phyloP scores from a whole-genome alignment of 441 rosid species.

The Viola pubescens region DNA sequence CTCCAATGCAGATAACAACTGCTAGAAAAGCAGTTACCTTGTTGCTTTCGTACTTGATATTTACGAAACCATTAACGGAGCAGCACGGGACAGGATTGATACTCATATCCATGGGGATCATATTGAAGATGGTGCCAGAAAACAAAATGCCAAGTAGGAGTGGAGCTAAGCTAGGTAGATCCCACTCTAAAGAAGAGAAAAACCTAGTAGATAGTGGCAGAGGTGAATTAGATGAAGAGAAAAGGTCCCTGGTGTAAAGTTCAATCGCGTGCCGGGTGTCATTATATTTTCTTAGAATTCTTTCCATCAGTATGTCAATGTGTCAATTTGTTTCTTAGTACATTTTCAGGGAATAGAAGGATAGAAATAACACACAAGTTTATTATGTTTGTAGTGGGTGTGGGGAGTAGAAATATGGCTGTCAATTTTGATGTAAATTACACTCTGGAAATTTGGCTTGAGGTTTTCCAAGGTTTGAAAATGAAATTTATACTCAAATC shows the following conservation, averaged over 20 bases:
- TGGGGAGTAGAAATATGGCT: too few species aligned
- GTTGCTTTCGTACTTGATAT: constrained; percentile 65
- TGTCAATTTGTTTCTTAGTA: too few species aligned
- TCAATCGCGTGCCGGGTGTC: too few species aligned
- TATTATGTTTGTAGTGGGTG: too few species aligned
- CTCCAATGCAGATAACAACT: constrained; percentile 52
- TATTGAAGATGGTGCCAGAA: constrained; percentile 72
- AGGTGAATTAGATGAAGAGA: constrained; percentile 41
- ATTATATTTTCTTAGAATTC: too few species aligned
- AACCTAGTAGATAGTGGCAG: constrained; percentile 4
- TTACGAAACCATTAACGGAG: constrained; percentile 80
- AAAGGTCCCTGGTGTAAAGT: constrained; percentile 37
- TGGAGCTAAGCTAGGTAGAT: constrained; percentile 23
- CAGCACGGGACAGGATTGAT: constrained; percentile 67
- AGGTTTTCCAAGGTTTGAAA: too few species aligned
- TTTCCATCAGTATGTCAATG: too few species aligned
- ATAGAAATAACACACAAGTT: too few species aligned
- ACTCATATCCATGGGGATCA: constrained; percentile 65
- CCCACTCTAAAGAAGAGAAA: constrained; percentile 21
- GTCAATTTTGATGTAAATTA: too few species aligned
- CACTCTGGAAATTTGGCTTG: too few species aligned
- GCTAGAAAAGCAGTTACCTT: constrained; percentile 78
- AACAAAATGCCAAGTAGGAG: constrained; percentile 21
- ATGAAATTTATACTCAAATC: too few species aligned
- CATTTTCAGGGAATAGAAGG: too few species aligned